These are phyloP conservation scores for Trichoderma afroharzianum DNA, from an alignment of 2,329 filamentous ascomycete species.

Conservation along the genomic window DNA sequence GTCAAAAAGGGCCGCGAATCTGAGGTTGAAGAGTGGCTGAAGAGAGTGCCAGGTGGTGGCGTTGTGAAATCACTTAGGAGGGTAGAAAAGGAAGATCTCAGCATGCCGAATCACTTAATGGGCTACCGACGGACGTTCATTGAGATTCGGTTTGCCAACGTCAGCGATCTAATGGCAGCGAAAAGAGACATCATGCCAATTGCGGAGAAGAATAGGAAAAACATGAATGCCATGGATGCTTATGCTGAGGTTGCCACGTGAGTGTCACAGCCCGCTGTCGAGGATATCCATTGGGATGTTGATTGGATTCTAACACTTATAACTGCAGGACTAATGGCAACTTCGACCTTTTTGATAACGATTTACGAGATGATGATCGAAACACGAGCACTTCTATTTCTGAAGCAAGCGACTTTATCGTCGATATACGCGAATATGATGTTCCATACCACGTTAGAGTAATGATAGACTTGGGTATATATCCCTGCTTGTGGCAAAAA, in stretches of 20 bases:
- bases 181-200: conserved; percentile 81
- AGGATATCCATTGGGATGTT: background rate
- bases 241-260: conserved; percentile 94
- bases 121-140: conserved; percentile 88
- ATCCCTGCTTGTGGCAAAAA: background rate
- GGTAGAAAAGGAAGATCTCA: conserved; percentile 88
- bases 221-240: conserved; percentile 94
- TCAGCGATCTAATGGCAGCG: conserved; percentile 79
- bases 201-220: conserved; percentile 95
- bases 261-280: conserved; percentile 30
- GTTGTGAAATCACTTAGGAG: conserved; percentile 73
- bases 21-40: conserved; percentile 94
- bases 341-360: conserved; percentile 96
- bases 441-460: conserved; percentile 99
- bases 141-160: conserved; percentile 82
- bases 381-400: conserved; percentile 70
- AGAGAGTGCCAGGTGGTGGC: conserved; percentile 73
- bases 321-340: conserved; percentile 65
- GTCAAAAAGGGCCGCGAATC: conserved; percentile 82
- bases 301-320: conserved; percentile 20
- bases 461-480: conserved; percentile 82
- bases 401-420: conserved; percentile 93
- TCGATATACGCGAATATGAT: conserved; percentile 98
- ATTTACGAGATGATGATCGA: conserved; percentile 74
- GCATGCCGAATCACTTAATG: conserved; percentile 91